Evolutionary conservation across 2,329 filamentous ascomycete genomes (phyloP).

Genomic region (Ophiostoma australiae): DNA sequence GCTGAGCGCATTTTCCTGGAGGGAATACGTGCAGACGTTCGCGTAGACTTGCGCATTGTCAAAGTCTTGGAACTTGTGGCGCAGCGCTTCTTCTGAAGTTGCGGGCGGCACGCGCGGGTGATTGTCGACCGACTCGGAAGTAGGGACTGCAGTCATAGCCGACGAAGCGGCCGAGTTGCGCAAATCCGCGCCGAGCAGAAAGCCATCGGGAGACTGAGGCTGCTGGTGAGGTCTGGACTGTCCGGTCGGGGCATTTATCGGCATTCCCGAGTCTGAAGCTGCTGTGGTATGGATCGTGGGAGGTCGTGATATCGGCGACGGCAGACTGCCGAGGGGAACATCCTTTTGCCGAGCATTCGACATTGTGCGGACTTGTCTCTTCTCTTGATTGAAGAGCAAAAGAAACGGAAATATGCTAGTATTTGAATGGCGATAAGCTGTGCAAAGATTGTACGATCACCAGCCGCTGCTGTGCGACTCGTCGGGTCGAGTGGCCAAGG

Average conservation of each 20-base stretch:
- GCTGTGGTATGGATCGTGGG: not conserved
- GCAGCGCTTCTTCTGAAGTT: not conserved
- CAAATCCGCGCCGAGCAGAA: not conserved
- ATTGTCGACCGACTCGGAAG: not conserved
- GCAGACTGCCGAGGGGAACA: not conserved
- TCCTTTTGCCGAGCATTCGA: not conserved
- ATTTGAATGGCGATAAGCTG: not conserved
- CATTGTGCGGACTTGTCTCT: not conserved
- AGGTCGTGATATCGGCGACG: not conserved
- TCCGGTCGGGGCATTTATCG: not conserved
- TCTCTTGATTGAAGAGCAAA: not conserved
- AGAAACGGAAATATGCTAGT: not conserved
- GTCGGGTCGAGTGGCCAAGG: not conserved
- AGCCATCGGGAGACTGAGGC: no score
- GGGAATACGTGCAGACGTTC: slow-evolving; percentile 40
- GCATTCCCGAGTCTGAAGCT: not conserved
- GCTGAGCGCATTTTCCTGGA: slow-evolving; percentile 44
- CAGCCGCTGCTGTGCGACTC: not conserved
- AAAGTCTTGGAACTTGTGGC: slow-evolving; percentile 45
- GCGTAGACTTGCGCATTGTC: slow-evolving; percentile 47
- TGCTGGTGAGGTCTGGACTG: not conserved
- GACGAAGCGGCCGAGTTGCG: not conserved
- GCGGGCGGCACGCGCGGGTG: not conserved
- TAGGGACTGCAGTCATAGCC: not conserved
- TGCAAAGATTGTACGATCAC: not conserved